These are phyloP conservation scores for Melampsora americana DNA, from an alignment of 1,284 basidiomycete species.

Conservation along the genomic window DNA sequence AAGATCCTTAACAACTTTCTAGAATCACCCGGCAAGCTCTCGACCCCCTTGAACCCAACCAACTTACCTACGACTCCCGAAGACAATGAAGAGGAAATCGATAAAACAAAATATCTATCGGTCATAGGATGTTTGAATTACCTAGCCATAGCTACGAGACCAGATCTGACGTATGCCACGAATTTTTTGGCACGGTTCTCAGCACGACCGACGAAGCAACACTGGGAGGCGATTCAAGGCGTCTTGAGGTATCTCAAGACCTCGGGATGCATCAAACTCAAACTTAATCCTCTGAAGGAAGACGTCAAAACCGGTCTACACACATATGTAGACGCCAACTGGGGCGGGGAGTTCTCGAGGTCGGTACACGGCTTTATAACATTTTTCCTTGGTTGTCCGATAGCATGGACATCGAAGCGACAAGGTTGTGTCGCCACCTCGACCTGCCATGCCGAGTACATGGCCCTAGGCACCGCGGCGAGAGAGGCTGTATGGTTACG, in stretches of 20 bases:
- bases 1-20: no score
- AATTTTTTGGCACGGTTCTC: slow-evolving; percentile 12
- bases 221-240: slow-evolving; percentile 12
- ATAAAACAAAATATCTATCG: background rate
- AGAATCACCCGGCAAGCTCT: no score
- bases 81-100: background rate
- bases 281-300: background rate
- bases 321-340: background rate
- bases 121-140: slow-evolving; percentile 11
- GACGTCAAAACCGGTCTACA: background rate
- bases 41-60: no score
- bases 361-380: slow-evolving; percentile 1
- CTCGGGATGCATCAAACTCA: background rate
- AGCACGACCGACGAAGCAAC: background rate
- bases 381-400: background rate
- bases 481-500: slow-evolving; percentile 3
- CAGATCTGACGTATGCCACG: background rate
- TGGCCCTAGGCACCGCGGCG: slow-evolving; percentile 4
- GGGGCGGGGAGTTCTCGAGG: slow-evolving; percentile 7
- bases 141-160: background rate
- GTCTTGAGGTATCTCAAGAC: background rate
- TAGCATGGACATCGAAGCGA: slow-evolving; percentile 1
- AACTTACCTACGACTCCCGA: background rate
- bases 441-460: slow-evolving; percentile 12
- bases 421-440: background rate